These are phyloP conservation scores for Arthrinium phaeospermum DNA, from an alignment of 2,329 filamentous ascomycete genomes.

Conservation along the genomic window DNA sequence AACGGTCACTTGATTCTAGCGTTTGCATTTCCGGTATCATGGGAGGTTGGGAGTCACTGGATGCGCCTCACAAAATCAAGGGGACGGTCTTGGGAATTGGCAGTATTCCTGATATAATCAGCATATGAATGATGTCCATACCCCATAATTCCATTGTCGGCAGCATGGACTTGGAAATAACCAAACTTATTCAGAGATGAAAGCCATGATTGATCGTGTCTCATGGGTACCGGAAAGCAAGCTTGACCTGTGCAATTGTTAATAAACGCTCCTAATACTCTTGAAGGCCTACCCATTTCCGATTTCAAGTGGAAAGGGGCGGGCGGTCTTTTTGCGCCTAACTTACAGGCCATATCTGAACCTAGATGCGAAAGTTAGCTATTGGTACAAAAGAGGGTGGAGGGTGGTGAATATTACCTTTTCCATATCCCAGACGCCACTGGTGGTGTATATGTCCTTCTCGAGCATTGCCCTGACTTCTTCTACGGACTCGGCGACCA, in stretches of 20 bases:
- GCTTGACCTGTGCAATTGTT: conserved; percentile 43
- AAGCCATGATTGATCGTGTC: neutral
- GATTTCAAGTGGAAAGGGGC: neutral
- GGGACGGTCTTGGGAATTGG: neutral
- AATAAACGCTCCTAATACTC: neutral
- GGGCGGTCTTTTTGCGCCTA: neutral
- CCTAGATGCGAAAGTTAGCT: conserved; percentile 34
- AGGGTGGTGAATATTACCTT: conserved; percentile 53
- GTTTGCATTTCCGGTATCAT: neutral
- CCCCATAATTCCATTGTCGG: neutral
- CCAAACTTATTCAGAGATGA: neutral
- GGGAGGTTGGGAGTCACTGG: conserved; percentile 15
- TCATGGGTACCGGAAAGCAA: conserved; percentile 46
- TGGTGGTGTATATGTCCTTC: conserved; percentile 73
- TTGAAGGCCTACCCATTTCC: neutral
- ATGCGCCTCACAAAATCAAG: neutral
- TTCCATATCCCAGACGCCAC: conserved; percentile 81
- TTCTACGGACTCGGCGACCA: conserved; percentile 69
- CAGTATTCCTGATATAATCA: neutral
- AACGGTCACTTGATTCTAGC: neutral
- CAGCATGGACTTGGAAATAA: conserved; percentile 1
- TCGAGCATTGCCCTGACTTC: conserved; percentile 71
- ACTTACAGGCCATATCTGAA: conserved; percentile 56
- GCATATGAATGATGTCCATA: conserved; percentile 9
- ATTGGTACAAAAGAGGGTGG: neutral